Percentiles rank a stretch among this genome's conserved stretches.
Evolutionary conservation across 768 basidiomycete species (phyloP).

Genomic region (Tylopilus intermedius): DNA sequence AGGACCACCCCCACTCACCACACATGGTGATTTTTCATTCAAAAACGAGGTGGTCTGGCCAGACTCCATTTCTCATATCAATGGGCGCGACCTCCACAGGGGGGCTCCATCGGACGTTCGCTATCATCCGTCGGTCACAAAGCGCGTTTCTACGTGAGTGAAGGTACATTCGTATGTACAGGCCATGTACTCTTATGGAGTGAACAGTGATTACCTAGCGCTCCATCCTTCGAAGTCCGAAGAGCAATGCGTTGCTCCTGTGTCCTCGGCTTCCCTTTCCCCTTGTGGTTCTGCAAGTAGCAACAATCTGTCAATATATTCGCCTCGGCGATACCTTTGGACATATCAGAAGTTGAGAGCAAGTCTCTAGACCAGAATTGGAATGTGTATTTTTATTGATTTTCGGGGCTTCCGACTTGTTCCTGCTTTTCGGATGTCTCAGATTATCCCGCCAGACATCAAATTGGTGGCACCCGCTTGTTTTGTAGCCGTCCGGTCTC

Average conservation of each 20-base stretch:
- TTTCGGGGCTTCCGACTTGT: not conserved
- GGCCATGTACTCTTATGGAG: slow-evolving; percentile 5
- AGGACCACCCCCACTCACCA: slow-evolving; percentile 6
- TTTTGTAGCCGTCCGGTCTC: slow-evolving; percentile 1
- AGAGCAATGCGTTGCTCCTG: not conserved
- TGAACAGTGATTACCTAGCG: slow-evolving; percentile 4
- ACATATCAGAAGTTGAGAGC: not conserved
- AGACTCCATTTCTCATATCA: slow-evolving; percentile 14
- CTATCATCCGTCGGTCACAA: slow-evolving; percentile 6
- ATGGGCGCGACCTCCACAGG: slow-evolving; percentile 5
- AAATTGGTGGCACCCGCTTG: not conserved
- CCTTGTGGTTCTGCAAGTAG: not conserved
- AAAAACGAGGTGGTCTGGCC: slow-evolving; percentile 12
- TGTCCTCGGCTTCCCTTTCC: not conserved
- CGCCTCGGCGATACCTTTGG: slow-evolving; percentile 17
- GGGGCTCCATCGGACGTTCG: slow-evolving; percentile 4
- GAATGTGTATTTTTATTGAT: slow-evolving; percentile 4
- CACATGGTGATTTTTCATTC: slow-evolving; percentile 26
- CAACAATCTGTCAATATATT: not conserved
- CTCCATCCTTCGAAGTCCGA: not conserved
- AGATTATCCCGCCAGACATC: slow-evolving; percentile 3
- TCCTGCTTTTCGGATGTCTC: not conserved
- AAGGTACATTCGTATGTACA: not conserved
- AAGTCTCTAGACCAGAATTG: slow-evolving; percentile 4
- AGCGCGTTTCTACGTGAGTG: slow-evolving; percentile 10